phyloP scores from a whole-genome alignment of 331 rosid species.

The Malus hybrid region DNA sequence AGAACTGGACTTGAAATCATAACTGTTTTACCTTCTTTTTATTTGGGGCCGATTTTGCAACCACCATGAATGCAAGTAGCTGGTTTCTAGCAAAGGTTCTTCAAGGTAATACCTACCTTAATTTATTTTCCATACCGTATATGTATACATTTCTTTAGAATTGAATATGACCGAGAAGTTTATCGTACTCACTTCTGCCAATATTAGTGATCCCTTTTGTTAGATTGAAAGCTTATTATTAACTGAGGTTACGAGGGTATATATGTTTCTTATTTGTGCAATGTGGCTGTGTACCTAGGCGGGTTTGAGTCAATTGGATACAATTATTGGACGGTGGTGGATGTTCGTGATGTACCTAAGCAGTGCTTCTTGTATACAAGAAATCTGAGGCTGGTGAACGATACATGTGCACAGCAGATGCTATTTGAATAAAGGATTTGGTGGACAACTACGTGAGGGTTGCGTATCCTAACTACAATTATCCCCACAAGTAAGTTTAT shows the following conservation, averaged over 20 bases:
- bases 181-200: too few relatives aligned
- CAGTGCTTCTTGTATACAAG: constrained; percentile 33
- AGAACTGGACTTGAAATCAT: constrained; percentile 36
- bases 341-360: constrained; percentile 43
- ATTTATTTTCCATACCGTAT: too few relatives aligned
- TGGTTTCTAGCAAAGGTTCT: constrained; percentile 27
- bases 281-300: background rate
- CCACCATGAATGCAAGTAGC: constrained; percentile 41
- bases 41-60: constrained; percentile 58
- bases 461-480: constrained; percentile 1
- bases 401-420: constrained; percentile 37
- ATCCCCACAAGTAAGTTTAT: background rate
- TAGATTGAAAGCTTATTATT: too few relatives aligned
- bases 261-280: too few relatives aligned
- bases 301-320: constrained; percentile 27
- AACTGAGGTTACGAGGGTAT: too few relatives aligned
- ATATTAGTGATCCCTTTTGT: too few relatives aligned
- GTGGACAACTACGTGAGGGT: constrained; percentile 22
- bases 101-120: constrained; percentile 28
- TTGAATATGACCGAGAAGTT: too few relatives aligned
- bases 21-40: constrained; percentile 43
- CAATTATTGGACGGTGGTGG: constrained; percentile 28
- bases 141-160: too few relatives aligned
- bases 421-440: constrained; percentile 19
- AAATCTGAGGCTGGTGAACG: constrained; percentile 50